phyloP scores from a whole-genome alignment of 352 stramenopile genomes.

The Pythium chondricola region DNA sequence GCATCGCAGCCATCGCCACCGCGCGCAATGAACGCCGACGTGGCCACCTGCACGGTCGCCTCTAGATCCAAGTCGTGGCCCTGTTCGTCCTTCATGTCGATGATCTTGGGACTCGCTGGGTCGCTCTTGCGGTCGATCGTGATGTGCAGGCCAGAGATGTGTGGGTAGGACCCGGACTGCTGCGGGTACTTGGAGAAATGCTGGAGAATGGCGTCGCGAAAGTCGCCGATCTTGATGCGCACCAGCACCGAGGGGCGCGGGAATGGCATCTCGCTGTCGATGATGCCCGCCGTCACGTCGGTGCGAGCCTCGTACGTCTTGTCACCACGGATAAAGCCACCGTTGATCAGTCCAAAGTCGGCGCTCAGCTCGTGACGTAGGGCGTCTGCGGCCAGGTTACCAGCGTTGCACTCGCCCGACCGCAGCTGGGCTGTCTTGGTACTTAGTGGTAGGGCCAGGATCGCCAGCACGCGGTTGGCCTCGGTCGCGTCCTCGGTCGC shows the following conservation, averaged over 20 bases:
- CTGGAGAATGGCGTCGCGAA: conserved; percentile 69
- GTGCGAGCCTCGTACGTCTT: conserved; percentile 67
- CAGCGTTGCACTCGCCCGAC: conserved; percentile 59
- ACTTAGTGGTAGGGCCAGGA: conserved; percentile 40
- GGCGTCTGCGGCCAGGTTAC: conserved; percentile 79
- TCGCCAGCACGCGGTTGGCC: conserved; percentile 45
- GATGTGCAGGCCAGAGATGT: conserved; percentile 63
- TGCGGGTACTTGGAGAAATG: conserved; percentile 74
- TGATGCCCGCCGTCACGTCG: conserved; percentile 56
- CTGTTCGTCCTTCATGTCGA: conserved; percentile 34
- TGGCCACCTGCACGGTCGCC: conserved; percentile 52
- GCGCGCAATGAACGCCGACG: conserved; percentile 72
- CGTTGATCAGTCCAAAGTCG: conserved; percentile 82
- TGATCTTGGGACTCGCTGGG: conserved; percentile 20
- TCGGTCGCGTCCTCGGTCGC: conserved; percentile 41
- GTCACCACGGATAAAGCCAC: conserved; percentile 84
- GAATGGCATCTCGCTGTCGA: conserved; percentile 88
- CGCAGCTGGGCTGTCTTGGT: conserved; percentile 73
- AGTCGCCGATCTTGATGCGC: conserved; percentile 49
- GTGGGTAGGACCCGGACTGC: conserved; percentile 69
- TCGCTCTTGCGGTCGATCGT: conserved; percentile 25
- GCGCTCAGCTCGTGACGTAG: conserved; percentile 55
- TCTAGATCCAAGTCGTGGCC: conserved; percentile 50
- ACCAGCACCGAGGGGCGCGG: conserved; percentile 56
- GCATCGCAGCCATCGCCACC: conserved; percentile 72